These are phyloP conservation scores for Boletus eberwhitei DNA, from an alignment of 768 basidiomycete genomes.

Conservation along the genomic window DNA sequence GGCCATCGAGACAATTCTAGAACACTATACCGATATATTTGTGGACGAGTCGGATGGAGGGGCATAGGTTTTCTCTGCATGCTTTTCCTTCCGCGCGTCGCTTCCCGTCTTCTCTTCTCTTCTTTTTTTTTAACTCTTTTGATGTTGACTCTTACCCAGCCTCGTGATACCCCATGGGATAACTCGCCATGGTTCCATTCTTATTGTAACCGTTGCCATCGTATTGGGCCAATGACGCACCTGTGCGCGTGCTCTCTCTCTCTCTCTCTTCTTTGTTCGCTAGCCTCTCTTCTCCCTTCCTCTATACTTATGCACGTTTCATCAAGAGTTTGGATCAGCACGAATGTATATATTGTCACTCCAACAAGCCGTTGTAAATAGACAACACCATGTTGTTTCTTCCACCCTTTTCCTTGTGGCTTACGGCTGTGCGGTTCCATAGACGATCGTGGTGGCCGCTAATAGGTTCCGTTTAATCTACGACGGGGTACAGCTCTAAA, in stretches of 20 bases:
- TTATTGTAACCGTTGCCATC: conserved; percentile 8
- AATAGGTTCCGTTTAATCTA: neutral
- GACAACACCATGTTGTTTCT: neutral
- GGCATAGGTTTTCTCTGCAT: conserved; percentile 12
- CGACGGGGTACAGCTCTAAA: neutral
- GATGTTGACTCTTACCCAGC: conserved; percentile 22
- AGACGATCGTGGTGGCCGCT: neutral
- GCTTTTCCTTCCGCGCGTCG: neutral
- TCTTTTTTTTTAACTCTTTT: neutral
- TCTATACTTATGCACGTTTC: conserved; percentile 20
- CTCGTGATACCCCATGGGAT: conserved; percentile 26
- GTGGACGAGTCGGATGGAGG: conserved; percentile 74
- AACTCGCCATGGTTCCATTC: conserved; percentile 6
- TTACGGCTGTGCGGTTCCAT: neutral
- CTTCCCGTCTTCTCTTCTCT: neutral
- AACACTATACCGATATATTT: conserved; percentile 95
- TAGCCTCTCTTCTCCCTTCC: neutral
- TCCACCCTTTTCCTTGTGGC: too few species aligned
- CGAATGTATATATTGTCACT: conserved; percentile 20
- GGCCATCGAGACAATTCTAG: conserved; percentile 94
- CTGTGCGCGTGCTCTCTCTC: neutral
- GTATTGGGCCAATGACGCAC: conserved; percentile 4
- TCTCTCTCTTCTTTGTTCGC: neutral
- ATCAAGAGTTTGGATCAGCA: conserved; percentile 8
- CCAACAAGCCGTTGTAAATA: conserved; percentile 9